Conservation (phyloP, 2,329 filamentous ascomycete species). For the Calycina herbarum region DNA sequence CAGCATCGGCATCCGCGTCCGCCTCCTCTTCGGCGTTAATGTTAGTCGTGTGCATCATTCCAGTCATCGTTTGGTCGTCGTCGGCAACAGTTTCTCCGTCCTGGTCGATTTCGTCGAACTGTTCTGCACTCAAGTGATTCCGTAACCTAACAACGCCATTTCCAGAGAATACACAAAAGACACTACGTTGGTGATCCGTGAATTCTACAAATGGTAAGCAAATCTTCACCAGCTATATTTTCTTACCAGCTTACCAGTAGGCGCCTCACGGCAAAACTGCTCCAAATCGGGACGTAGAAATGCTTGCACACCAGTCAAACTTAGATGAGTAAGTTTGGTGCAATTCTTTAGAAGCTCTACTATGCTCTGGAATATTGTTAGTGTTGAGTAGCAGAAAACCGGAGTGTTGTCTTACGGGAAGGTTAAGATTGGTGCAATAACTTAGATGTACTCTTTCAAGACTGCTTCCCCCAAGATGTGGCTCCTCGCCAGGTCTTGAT, state of each 20-base stretch:
- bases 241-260: slow-evolving; percentile 55
- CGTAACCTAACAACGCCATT: slow-evolving; percentile 77
- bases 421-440: slow-evolving; percentile 84
- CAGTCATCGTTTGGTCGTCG: slow-evolving; percentile 53
- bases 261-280: slow-evolving; percentile 82
- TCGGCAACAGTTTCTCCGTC: slow-evolving; percentile 87
- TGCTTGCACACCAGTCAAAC: slow-evolving; percentile 87
- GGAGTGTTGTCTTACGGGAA: slow-evolving; percentile 59
- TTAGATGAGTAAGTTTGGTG: slow-evolving; percentile 88
- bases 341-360: slow-evolving; percentile 86
- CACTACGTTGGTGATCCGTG: slow-evolving; percentile 88
- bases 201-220: slow-evolving; percentile 64
- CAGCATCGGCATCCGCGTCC: slow-evolving; percentile 26
- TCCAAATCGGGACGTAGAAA: slow-evolving; percentile 86
- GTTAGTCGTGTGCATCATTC: slow-evolving; percentile 27
- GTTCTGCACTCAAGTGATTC: slow-evolving; percentile 75
- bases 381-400: background rate
- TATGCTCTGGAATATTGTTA: slow-evolving; percentile 65
- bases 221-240: background rate
- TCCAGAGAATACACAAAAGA: slow-evolving; percentile 97
- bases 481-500: slow-evolving; percentile 4
- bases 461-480: slow-evolving; percentile 29
- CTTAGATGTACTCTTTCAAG: slow-evolving; percentile 94
- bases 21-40: slow-evolving; percentile 25
- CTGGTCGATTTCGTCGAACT: slow-evolving; percentile 83